Evolutionary conservation across 257 asterid species (phyloP).

Genomic region (Sherardia arvensis): DNA sequence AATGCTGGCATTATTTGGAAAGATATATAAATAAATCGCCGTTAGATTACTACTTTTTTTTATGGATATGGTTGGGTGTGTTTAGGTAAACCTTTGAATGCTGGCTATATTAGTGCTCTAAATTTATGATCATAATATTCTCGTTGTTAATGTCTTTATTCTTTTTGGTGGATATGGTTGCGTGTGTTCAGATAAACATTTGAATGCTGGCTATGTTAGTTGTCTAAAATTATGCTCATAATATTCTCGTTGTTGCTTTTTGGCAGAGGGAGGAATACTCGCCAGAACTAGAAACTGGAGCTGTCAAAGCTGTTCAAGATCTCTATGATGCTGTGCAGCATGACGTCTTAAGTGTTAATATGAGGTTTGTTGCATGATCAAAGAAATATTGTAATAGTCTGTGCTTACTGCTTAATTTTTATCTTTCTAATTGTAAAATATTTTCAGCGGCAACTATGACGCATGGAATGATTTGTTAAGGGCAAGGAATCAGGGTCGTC

Average conservation of each 20-base stretch:
- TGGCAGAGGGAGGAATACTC: conserved; percentile 67
- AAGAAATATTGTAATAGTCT: not conserved
- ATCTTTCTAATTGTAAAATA: conserved; percentile 5
- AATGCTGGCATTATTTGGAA: not conserved
- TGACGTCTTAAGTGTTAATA: conserved; percentile 61
- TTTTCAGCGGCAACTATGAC: conserved; percentile 59
- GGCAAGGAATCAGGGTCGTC: conserved; percentile 88
- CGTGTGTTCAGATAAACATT: not conserved
- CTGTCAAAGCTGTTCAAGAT: conserved; percentile 83
- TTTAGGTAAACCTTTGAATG: too few species aligned
- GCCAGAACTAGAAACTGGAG: conserved; percentile 78
- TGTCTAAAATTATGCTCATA: conserved; percentile 1
- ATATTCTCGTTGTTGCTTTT: conserved; percentile 8
- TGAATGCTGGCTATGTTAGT: not conserved
- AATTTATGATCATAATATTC: too few species aligned
- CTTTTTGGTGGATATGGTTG: not conserved
- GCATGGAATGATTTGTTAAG: conserved; percentile 64
- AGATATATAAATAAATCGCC: too few species aligned
- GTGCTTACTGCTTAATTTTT: conserved; percentile 4
- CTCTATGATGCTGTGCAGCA: conserved; percentile 88
- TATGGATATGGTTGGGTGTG: too few species aligned
- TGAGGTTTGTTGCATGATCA: conserved; percentile 51
- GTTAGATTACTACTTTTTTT: too few species aligned
- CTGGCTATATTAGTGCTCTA: too few species aligned
- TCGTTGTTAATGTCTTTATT: too few species aligned